Percentiles rank a stretch among this genome's conserved stretches.
These are phyloP conservation scores for Fistulifera pelliculosa DNA, from an alignment of 108 stramenopile genomes.

Conservation along the genomic window DNA sequence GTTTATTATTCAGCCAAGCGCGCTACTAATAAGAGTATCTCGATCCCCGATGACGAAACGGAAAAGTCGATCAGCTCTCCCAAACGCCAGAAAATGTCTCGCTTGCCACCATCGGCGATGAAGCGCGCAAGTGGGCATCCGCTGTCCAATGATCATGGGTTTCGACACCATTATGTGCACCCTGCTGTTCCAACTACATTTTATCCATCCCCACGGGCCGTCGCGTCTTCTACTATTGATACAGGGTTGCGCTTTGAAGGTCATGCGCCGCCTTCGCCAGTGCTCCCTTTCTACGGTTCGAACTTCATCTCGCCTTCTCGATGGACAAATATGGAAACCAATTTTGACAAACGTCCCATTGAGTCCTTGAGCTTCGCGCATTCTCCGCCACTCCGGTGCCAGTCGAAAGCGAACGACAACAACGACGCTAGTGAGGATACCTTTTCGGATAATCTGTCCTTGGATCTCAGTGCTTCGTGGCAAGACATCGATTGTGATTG, in stretches of 20 bases:
- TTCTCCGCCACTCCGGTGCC: background rate
- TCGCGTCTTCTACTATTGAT: background rate
- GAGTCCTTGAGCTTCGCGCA: background rate
- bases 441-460: background rate
- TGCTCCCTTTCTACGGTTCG: too few species aligned
- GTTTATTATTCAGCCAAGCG: constrained; percentile 69
- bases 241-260: background rate
- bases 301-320: background rate
- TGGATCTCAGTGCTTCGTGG: background rate
- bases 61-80: background rate
- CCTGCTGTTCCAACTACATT: background rate
- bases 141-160: background rate
- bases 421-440: background rate
- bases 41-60: too few species aligned
- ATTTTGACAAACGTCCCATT: too few species aligned
- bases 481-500: constrained; percentile 11
- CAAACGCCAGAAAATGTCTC: background rate
- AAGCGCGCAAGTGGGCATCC: background rate
- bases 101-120: background rate
- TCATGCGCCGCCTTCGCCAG: too few species aligned
- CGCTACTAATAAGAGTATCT: constrained; percentile 24
- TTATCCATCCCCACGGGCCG: background rate
- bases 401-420: constrained; percentile 5
- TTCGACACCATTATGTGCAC: background rate
- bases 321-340: background rate